Base-by-base conservation (phyloP, 805 yeast genomes). In the Dipodascus albidus region DNA sequence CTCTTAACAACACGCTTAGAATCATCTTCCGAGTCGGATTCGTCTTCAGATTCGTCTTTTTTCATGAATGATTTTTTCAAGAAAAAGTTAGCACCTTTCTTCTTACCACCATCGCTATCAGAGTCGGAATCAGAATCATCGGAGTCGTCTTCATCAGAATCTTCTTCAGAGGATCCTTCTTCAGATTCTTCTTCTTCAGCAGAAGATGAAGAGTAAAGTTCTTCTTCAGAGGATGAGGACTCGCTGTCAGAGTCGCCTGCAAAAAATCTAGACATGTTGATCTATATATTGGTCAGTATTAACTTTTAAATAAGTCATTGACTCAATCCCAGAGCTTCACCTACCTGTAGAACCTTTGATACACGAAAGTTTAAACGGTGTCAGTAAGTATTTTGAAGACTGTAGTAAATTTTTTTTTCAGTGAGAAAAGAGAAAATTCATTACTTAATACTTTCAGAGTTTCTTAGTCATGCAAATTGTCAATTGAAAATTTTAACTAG, bases 191-290 rank as follows among this genome's bases (percentile, higher is more conserved):
- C 61, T 50, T 64, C 71, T 19, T 62, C 65, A 47, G 59, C 55
- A 21, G 52, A 50, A 19, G 67, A 62, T 23, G 69, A 61, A 27
- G 77, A 72, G 54, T 75, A 67, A 58, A 80, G 72, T 65, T 77
- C 75, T 54, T 70, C 79, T 61, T 81, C 87, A 60, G 82, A 86
- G 48, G 80, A 77, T 53, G 86, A 79, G 56, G 81, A 73, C 65
- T 80, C 82, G 60, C 81, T 77, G 56, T 77, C 72, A 58, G 75
- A 77, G 22, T 71, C 73, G 23, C 81, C 71, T 53, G 82, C 81
- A 75, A 93, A 93, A 79, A 93, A 91, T 74, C 96, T 86, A 62
- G 98, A 88, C 96, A 89, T 89, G 20, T 38, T 38, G 44, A 38
- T 38, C 44, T 38, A 38, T 38, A 17, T n/a, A 38, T n/a, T 35